A percentile compares a stretch with the other conserved stretches of the same genome.
Conservation (phyloP, 1,139 yeast genomes). For the Pichia sp. region DNA sequence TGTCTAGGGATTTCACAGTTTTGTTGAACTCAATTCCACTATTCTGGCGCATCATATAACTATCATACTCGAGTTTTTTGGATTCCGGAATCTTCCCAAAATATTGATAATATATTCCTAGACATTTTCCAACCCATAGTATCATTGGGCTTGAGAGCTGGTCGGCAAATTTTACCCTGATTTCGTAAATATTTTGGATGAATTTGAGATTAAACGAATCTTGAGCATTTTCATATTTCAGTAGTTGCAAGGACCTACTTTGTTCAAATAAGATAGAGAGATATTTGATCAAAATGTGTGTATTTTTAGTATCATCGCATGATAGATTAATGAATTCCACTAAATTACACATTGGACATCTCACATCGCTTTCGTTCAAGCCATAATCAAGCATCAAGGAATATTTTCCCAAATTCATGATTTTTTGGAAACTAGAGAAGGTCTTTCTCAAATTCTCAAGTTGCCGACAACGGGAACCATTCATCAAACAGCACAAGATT, state of each 20-base stretch:
- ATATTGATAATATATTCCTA: constrained; percentile 39
- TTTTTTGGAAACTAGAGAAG: neutral
- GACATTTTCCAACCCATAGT: constrained; percentile 42
- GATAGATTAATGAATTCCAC: constrained; percentile 6
- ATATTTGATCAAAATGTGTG: constrained; percentile 3
- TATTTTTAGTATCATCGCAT: constrained; percentile 1
- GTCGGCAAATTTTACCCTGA: constrained; percentile 15
- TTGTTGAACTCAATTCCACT: constrained; percentile 19
- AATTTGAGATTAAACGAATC: constrained; percentile 4
- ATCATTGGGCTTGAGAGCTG: constrained; percentile 27
- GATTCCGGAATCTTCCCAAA: constrained; percentile 29
- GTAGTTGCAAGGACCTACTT: neutral
- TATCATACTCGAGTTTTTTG: constrained; percentile 19
- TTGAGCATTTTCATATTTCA: neutral
- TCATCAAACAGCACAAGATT: neutral
- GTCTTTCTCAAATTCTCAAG: neutral
- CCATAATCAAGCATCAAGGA: constrained; percentile 6
- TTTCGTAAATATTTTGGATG: constrained; percentile 22
- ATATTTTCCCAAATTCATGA: neutral
- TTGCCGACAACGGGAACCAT: neutral
- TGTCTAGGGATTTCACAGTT: constrained; percentile 23
- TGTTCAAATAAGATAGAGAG: constrained; percentile 14
- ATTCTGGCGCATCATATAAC: constrained; percentile 12
- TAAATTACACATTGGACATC: neutral
- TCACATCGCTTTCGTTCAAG: neutral